Evolutionary conservation across 345 rosid species (phyloP).

Genomic region (Hibiscus tridactylites): DNA sequence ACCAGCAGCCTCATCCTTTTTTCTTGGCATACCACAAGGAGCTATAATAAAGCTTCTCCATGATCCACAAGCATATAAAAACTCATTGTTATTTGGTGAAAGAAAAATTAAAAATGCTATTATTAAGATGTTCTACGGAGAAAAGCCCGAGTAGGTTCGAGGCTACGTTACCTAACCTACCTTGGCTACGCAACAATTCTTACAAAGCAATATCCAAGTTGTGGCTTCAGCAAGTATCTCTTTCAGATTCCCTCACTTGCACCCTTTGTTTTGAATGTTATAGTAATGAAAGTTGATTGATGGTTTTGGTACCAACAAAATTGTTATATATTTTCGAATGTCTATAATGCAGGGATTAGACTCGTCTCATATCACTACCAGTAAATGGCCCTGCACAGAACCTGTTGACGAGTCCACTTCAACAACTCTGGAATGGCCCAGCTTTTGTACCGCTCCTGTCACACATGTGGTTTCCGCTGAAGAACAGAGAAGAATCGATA

Average conservation of each 20-base stretch:
- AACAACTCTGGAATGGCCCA: constrained; percentile 11
- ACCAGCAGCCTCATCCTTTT: background rate
- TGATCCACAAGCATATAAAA: background rate
- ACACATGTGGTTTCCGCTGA: constrained; percentile 11
- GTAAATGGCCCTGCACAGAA: constrained; percentile 17
- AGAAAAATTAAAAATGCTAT: background rate
- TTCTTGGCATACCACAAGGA: background rate
- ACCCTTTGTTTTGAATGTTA: background rate
- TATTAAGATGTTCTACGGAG: background rate
- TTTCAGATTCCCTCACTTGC: background rate
- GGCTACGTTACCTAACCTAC: background rate
- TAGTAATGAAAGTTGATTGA: background rate
- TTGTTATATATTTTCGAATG: background rate
- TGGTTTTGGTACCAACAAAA: background rate
- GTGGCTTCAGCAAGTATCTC: background rate
- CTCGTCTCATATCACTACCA: background rate
- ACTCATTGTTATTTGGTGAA: background rate
- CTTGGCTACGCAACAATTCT: background rate
- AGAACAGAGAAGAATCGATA: constrained; percentile 26
- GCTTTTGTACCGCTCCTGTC: background rate
- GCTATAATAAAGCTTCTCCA: background rate
- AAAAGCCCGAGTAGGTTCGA: background rate
- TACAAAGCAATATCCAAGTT: background rate
- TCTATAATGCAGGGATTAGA: constrained; percentile 15
- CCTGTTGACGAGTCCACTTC: background rate